Evolutionary conservation across 1,139 yeast genomes (phyloP), one percentile per base, ranked within the genome.

Genomic region (Blastobotrys arbuscula): DNA sequence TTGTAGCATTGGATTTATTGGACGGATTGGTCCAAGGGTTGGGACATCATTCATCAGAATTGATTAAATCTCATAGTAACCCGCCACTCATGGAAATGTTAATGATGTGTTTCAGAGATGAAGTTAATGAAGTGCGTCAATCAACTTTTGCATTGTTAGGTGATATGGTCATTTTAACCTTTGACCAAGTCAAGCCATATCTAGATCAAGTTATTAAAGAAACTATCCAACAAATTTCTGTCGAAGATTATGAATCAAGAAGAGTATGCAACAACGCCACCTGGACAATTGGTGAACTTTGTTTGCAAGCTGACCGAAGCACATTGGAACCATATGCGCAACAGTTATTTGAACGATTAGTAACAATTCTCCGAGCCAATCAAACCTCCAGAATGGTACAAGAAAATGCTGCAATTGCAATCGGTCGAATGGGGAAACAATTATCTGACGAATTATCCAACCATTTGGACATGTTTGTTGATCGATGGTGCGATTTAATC

Each of bases 21-120:
- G 97, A 90, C 65, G 98, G 98, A 1, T 71, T 92, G 50, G 82
- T 89, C 15, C 97, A 90, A 68, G 98, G 97, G 1, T 74, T 92
- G 53, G 86, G 85, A 10, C 65, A 69, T 10, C 82, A 82, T 56
- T 74, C 83, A 21, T 78, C 75, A 4, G 81, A 78, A 44, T 72
- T 90, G 50, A 73, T 87, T 45, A 34, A 48, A 16, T 56, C 53
- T 39, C 43, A 55, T 33, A 56, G 58, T 28, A 56, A 57, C 31
- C 68, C 70, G 2, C 75, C 84, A 21, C 64, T 90, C 52, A 74
- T 85, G 72, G 82, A 78, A 40, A 69, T 90, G 52, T 62, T 92
- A 50, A 62, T 84, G 41, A 75, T 79, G 45, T 85, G 96, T 63
- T 75, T 89, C 56, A 84, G 82, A 55, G 96, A 89, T 63, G 77